Percentiles rank a stretch among this genome's conserved stretches.
These are phyloP conservation scores for Tothia fuscella DNA, from an alignment of 2,329 filamentous ascomycete species.

Conservation along the genomic window DNA sequence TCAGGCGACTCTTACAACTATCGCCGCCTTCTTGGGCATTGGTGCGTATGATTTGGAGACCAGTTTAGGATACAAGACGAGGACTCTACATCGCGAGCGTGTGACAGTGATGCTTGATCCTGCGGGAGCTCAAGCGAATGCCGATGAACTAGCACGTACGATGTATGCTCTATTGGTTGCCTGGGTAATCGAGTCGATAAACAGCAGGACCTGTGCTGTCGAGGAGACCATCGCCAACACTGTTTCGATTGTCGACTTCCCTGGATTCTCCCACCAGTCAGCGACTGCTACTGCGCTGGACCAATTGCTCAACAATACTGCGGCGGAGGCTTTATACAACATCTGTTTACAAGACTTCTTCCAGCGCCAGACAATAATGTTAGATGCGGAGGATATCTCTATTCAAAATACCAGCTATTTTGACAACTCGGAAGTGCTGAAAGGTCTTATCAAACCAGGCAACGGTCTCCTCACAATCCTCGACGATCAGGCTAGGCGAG, in stretches of 20 bases:
- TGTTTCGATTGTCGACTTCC: conserved; percentile 90
- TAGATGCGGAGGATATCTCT: conserved; percentile 86
- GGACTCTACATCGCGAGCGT: conserved; percentile 88
- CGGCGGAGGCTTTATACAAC: conserved; percentile 84
- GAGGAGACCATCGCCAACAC: conserved; percentile 90
- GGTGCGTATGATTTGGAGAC: conserved; percentile 69
- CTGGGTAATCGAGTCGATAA: conserved; percentile 86
- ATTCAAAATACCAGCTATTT: conserved; percentile 93
- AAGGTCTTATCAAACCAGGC: conserved; percentile 78
- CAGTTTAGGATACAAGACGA: conserved; percentile 89
- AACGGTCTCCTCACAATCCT: conserved; percentile 90
- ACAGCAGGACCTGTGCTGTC: conserved; percentile 73
- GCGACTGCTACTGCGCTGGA: conserved; percentile 77
- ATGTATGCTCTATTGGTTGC: conserved; percentile 89
- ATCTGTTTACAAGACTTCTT: conserved; percentile 93
- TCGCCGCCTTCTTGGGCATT: conserved; percentile 92
- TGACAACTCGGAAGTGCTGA: conserved; percentile 91
- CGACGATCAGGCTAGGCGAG: conserved; percentile 86
- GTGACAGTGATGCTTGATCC: conserved; percentile 99
- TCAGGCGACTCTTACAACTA: conserved; percentile 72
- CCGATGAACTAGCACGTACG: conserved; percentile 85
- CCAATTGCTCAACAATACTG: conserved; percentile 88
- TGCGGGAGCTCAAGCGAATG: conserved; percentile 76
- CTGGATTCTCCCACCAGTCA: conserved; percentile 71
- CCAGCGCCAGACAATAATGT: conserved; percentile 80